A percentile compares a stretch with the other conserved stretches of the same genome.
These are phyloP conservation scores for Neurospora sp. DNA, from an alignment of 495 filamentous ascomycete genomes.

Conservation along the genomic window DNA sequence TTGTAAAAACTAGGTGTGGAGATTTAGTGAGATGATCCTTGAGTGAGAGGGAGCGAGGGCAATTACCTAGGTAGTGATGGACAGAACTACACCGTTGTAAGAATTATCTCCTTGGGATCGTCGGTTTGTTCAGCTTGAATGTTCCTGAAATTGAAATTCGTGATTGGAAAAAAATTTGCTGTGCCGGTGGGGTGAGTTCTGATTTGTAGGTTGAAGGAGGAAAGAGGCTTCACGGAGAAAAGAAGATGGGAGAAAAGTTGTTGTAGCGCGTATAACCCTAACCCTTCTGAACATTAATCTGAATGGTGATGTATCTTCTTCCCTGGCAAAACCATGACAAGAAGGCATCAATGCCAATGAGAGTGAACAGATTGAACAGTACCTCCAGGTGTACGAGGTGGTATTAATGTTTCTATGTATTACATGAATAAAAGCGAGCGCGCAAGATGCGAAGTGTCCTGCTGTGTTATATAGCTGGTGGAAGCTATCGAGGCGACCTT, in stretches of 20 bases:
- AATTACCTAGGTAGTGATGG: not conserved
- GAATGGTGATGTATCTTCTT: not conserved
- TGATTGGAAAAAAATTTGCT: not conserved
- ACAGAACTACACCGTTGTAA: not conserved
- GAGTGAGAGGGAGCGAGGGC: not conserved
- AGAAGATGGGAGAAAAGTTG: not conserved
- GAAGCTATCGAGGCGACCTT: not conserved
- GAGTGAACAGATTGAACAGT: not conserved
- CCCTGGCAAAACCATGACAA: not conserved
- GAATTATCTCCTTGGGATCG: not conserved
- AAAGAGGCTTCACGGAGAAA: constrained; percentile 1
- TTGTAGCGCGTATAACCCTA: not conserved
- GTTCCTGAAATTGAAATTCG: not conserved
- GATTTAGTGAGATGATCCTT: not conserved
- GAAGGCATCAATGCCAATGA: too few relatives aligned
- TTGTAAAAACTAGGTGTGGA: not conserved
- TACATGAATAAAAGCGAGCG: not conserved
- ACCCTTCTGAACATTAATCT: not conserved
- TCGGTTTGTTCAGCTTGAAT: not conserved
- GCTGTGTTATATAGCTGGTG: not conserved
- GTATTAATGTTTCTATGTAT: not conserved
- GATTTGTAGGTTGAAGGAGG: not conserved
- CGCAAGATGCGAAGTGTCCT: not conserved
- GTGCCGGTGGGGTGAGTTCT: not conserved
- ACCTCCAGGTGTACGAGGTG: not conserved